Evolutionary conservation across 495 filamentous ascomycete genomes (phyloP).

Genomic region (Hypoxylon fuscum): DNA sequence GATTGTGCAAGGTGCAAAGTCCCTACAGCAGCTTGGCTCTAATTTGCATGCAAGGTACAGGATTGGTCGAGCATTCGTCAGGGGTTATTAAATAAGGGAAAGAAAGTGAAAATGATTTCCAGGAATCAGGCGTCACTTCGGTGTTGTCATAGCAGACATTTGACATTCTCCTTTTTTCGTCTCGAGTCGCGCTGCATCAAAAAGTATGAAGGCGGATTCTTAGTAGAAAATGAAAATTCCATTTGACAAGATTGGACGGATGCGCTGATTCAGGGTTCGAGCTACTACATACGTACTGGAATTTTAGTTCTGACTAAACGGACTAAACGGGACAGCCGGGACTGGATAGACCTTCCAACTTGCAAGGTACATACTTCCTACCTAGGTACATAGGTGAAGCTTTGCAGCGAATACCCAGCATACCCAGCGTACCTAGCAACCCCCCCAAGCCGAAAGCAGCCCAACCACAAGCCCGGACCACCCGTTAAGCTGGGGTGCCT

Average conservation of each 20-base stretch:
- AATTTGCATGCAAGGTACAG: constrained; percentile 33
- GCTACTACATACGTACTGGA: neutral
- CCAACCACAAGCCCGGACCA: constrained; percentile 31
- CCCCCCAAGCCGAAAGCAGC: constrained; percentile 29
- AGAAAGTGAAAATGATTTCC: neutral
- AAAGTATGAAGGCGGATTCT: no score
- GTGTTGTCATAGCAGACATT: constrained; percentile 8
- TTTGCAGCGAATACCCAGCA: no score
- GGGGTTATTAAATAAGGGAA: constrained; percentile 27
- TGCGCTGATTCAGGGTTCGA: neutral
- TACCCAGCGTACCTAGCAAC: constrained; percentile 2
- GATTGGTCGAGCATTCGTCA: constrained; percentile 28
- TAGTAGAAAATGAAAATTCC: no score
- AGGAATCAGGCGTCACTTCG: constrained; percentile 14
- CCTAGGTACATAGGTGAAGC: neutral
- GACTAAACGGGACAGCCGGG: neutral
- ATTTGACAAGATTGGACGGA: neutral
- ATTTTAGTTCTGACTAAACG: neutral
- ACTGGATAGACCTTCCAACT: neutral
- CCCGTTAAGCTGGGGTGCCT: neutral
- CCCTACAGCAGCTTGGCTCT: constrained; percentile 33
- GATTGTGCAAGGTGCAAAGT: constrained; percentile 33
- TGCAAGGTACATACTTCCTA: constrained; percentile 5
- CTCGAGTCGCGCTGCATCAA: neutral
- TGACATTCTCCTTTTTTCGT: neutral